Base-by-base conservation (phyloP, 73 alveolate species). In the Symbiodinium pilosum region DNA sequence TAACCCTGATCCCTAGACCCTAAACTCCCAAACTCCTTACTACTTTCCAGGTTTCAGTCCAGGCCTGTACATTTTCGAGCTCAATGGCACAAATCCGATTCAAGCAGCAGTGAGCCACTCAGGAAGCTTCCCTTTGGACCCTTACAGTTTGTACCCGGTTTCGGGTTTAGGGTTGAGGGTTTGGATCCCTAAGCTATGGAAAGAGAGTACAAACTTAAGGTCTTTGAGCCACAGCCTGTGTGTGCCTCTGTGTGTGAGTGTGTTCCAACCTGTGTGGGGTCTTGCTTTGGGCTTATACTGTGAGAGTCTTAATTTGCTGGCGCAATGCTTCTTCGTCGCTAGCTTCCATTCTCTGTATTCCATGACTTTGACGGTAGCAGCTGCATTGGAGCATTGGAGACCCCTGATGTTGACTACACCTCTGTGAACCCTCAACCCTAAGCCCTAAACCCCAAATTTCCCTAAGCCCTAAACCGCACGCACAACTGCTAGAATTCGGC, bases 1-100 rank as follows among this genome's bases (percentile, higher is more conserved):
- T 16, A 56, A 20, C 73, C 73, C 73, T 56, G n/a, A 56, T 16
- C 73, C 73, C 73, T 16, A 56, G 3, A 56, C 73, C 73, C 73
- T 56, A 56, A 56, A 56, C 73, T 3, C 73, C 59, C 21, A 9
- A 47, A 47, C 6, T 14, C 21, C 59, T n/a, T n/a, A n/a, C n/a
- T n/a, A 47, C 21, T 14, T 30, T 4, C 21, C 40, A 91, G 97
- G 97, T 18, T 91, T 91, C 43, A 75, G 71, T 11, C 97, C 97
- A 0, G 97, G 97, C 6, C 88, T 91, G 24, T 91, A 91, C 97
- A 91, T 91, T 77, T 91, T 91, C 56, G 97, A 91, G 59, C 42
- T 91, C 88, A 68, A 91, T 30, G 97, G 88, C 42, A 69, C 97
- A 43, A 91, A 91, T n/a, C 97, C 97, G 20, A 39, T 41, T 38